Base-by-base conservation (phyloP, 208 protist genomes). In the Novymonas esmeraldas region DNA sequence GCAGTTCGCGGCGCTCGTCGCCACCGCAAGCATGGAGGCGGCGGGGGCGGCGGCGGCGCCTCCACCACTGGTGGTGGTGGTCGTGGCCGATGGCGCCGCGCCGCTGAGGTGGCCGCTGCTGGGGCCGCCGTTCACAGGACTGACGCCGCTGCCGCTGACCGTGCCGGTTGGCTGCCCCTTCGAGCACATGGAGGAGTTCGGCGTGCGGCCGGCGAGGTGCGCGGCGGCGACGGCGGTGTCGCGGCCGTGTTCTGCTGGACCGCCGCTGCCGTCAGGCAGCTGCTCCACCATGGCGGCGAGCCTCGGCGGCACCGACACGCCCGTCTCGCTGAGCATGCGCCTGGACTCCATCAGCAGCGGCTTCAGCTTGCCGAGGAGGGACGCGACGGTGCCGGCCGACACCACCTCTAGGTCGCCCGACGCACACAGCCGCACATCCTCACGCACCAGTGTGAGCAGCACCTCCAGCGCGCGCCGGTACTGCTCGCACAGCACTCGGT, bases 401-500 rank as follows among this genome's bases (percentile, higher is more conserved):
- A 76, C 45, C 11, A 89, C 9, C 55, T 84, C 64, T 18, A 84
- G 73, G 10, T 69, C 63, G 6, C 45, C 26, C 2, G 57, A 52
- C 41, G 60, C 54, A 14, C 65, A 67, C 41, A 95, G 49, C 10
- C 10, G 28, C 10, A 91, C 36, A 36, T 93, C 86, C 52, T 87
- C 80, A 14, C 72, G 68, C 20, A 93, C 48, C 33, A 93, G 61
- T 41, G 39, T 58, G 13, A 87, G 39, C 18, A 95, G 29, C 18
- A 85, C 31, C 31, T 92, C 84, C 14, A 91, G 48, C 0, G 73
- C 64, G 11, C 61, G 60, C 38, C 79, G 84, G 46, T 85, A 84
- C 50, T 86, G 79, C 52, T 81, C 38, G 64, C 75, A 92, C 39
- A 95, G 44, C 3, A 57, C 6, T 5, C 90, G 82, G 70, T 95